These are phyloP conservation scores for Aspergillus ellipticus DNA, from an alignment of 495 filamentous ascomycete species.

Conservation along the genomic window DNA sequence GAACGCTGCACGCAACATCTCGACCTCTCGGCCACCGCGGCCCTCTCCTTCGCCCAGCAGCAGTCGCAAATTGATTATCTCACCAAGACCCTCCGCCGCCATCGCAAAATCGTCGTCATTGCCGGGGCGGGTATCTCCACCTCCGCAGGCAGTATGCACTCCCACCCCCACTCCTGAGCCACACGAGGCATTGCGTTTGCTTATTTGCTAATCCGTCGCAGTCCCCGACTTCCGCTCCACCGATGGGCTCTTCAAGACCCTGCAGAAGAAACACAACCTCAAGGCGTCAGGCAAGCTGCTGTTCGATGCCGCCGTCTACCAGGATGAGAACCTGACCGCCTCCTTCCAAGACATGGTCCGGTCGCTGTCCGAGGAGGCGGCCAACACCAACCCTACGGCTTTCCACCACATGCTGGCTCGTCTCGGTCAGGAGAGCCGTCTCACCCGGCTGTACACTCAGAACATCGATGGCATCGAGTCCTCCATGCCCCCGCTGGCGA, in stretches of 20 bases:
- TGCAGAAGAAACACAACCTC: conserved; percentile 80
- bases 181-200: neutral
- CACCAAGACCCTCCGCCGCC: conserved; percentile 73
- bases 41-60: conserved; percentile 46
- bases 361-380: conserved; percentile 70
- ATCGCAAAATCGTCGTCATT: conserved; percentile 93
- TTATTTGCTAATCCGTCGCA: conserved; percentile 29
- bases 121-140: conserved; percentile 96
- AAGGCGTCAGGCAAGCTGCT: conserved; percentile 93
- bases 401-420: conserved; percentile 95
- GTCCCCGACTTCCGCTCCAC: conserved; percentile 96
- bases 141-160: conserved; percentile 82
- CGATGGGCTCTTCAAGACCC: conserved; percentile 77
- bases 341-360: conserved; percentile 96
- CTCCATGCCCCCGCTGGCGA: conserved; percentile 72
- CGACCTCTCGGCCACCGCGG: conserved; percentile 54
- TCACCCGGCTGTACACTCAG: conserved; percentile 91
- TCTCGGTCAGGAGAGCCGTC: conserved; percentile 78
- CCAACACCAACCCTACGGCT: conserved; percentile 72
- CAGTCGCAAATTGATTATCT: conserved; percentile 62
- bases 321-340: conserved; percentile 77
- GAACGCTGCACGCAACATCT: conserved; percentile 74
- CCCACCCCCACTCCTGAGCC: conserved; percentile 41
- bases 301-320: conserved; percentile 96
- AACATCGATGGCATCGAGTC: conserved; percentile 96